phyloP scores from a whole-genome alignment of 2,329 filamentous ascomycete species.

The Fusarium humuli region DNA sequence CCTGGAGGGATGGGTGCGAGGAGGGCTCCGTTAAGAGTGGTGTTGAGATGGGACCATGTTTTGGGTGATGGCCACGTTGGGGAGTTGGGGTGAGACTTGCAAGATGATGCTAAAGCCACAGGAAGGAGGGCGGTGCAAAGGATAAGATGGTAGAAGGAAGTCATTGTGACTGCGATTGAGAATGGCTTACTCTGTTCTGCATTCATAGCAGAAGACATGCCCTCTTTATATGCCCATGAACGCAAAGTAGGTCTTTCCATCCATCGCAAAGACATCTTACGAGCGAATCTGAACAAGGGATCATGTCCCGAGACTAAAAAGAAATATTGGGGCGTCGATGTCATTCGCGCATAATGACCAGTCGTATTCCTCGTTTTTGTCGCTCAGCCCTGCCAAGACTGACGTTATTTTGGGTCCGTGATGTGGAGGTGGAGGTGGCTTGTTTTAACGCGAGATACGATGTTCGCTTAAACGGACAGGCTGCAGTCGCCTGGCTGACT shows the following conservation, averaged over 20 bases:
- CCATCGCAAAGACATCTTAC: not conserved
- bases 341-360: not conserved
- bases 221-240: slow-evolving; percentile 17
- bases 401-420: slow-evolving; percentile 2
- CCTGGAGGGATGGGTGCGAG: slow-evolving; percentile 55
- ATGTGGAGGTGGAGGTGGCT: slow-evolving; percentile 18
- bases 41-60: slow-evolving; percentile 61
- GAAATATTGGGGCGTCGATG: slow-evolving; percentile 4
- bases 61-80: slow-evolving; percentile 60
- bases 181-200: no score
- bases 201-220: not conserved
- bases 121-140: slow-evolving; percentile 1
- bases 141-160: not conserved
- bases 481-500: not conserved
- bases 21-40: slow-evolving; percentile 56
- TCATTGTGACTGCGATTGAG: slow-evolving; percentile 16
- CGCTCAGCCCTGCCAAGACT: slow-evolving; percentile 29
- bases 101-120: slow-evolving; percentile 39
- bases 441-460: slow-evolving; percentile 21
- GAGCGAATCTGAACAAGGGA: not conserved
- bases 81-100: slow-evolving; percentile 62
- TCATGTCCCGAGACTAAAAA: slow-evolving; percentile 37
- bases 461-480: not conserved
- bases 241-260: not conserved
- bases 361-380: slow-evolving; percentile 36